Evolutionary conservation across 768 basidiomycete genomes (phyloP), one percentile per base, ranked within the genome.

Genomic region (Collybia mongolica): DNA sequence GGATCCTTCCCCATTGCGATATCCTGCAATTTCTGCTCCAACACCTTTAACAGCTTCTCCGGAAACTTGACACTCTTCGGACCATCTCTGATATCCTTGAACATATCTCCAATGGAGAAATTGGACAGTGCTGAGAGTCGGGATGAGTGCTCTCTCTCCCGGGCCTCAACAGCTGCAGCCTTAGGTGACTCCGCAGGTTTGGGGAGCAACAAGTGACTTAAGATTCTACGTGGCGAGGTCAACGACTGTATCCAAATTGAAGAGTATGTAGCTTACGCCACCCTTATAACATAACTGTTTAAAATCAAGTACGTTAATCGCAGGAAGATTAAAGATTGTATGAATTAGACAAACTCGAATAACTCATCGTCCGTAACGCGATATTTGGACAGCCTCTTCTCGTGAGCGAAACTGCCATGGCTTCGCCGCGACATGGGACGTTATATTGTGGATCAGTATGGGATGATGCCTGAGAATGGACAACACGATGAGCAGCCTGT

Each of bases 1-100:
- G 89, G 68, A 64, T 97, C 93, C 72, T 87, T 89, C 2, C 93
- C 94, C 87, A 95, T 92, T 7, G 92, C 92, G 57, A 98, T 93
- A 57, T 86, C 82, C 72, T 95, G 88, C 67, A 98, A 67, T 68
- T 85, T 90, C 69, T 85, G 81, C 65, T 97, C 94, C 54, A 99
- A 72, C 6, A 90, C 87, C 70, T 94, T 98, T 49, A 98, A 65
- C 52, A 97, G 72, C 69, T 93, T 94, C 71, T 98, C 93, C 0
- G 96, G 95, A 66, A 95, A 98, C 64, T 90, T 92, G 63, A 90
- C 88, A 53, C 83, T 88, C 72, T 89, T 93, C 47, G 84, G 81
- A 5, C 90, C 86, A 68, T 87, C 88, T 53, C 84, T 69, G 49
- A 83, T 78, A 58, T 89, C 90, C 65, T 85, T 85, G 73, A 90